A percentile compares a stretch with the other conserved stretches of the same genome.
These are phyloP conservation scores for Russula foetens DNA, from an alignment of 768 basidiomycete genomes.

Conservation along the genomic window DNA sequence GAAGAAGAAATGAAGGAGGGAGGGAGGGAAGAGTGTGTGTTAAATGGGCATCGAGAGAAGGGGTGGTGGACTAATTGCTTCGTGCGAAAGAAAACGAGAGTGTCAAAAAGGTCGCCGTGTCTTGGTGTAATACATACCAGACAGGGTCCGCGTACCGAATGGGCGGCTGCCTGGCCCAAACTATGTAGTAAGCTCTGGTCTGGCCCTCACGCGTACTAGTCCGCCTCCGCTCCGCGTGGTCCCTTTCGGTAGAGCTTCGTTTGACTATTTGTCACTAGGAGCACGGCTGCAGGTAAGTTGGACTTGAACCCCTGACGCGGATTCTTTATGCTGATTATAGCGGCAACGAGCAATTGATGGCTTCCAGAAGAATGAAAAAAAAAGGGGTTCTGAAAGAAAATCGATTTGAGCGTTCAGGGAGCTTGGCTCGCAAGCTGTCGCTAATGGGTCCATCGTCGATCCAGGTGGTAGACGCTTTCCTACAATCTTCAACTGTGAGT, in stretches of 20 bases:
- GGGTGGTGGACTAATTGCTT: neutral
- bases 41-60: neutral
- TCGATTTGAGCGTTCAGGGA: neutral
- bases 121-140: neutral
- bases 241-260: neutral
- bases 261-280: neutral
- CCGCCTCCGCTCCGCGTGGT: neutral
- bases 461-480: neutral
- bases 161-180: constrained; percentile 2
- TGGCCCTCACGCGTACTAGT: neutral
- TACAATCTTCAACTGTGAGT: neutral
- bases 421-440: neutral
- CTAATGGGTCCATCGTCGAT: neutral
- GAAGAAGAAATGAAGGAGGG: neutral
- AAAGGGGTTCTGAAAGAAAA: neutral
- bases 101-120: constrained; percentile 3
- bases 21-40: neutral
- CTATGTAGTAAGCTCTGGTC: neutral
- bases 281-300: neutral
- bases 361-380: no score
- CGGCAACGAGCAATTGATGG: neutral
- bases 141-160: neutral
- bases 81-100: neutral
- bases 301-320: neutral
- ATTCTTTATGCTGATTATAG: neutral